Conservation (phyloP, 768 basidiomycete species). For the Postia placenta region DNA sequence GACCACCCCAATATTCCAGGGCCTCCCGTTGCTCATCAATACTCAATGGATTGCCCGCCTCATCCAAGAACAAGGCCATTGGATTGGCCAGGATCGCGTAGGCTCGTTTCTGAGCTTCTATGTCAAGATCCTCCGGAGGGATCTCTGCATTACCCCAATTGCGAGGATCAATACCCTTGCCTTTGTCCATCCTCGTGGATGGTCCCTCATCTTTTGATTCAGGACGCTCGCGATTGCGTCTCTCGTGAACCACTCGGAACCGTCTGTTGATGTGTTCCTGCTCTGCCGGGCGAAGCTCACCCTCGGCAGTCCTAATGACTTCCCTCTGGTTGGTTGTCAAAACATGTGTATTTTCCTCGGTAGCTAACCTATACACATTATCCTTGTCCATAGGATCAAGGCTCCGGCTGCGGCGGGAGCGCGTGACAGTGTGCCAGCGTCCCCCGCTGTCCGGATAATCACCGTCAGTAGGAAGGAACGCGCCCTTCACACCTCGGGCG, state of each 20-base stretch:
- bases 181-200: not conserved
- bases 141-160: conserved; percentile 3
- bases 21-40: not conserved
- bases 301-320: not conserved
- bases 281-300: not conserved
- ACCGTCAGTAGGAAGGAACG: not conserved
- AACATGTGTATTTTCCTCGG: not conserved
- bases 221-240: not conserved
- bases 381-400: not conserved
- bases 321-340: not conserved
- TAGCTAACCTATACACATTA: not conserved
- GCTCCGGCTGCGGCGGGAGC: not conserved
- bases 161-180: conserved; percentile 5
- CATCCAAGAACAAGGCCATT: not conserved
- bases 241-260: not conserved
- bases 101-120: not conserved
- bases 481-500: not conserved
- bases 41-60: not conserved
- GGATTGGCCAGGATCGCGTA: not conserved
- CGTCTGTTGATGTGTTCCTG: not conserved
- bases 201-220: conserved; percentile 1
- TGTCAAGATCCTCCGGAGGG: not conserved
- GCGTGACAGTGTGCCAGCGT: not conserved
- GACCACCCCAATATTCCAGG: conserved; percentile 4
- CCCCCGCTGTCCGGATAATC: not conserved